Base-by-base conservation (phyloP, 495 filamentous ascomycete genomes). In the Penicillium bovifimosum region DNA sequence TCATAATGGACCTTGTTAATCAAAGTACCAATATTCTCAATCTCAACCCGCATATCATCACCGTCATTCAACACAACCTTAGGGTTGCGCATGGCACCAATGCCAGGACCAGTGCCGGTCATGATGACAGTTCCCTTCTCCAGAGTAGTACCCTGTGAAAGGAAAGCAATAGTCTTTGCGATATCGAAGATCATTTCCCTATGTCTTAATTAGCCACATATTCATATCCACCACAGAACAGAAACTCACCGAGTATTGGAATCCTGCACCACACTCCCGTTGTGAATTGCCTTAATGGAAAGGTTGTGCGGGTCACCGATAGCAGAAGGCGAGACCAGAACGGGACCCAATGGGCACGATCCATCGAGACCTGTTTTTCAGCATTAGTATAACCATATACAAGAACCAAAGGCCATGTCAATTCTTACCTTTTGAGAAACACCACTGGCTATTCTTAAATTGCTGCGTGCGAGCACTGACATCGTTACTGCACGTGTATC, bases 391-490 rank as follows among this genome's bases (percentile, higher is more conserved):
- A 24, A 24, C 20, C n/a, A n/a, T n/a, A 24, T 24, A 24, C 4
- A 24, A 24, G 20, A 29, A 29, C 28, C 28, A 29, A 29, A 29
- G n/a, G n/a, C n/a, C n/a, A n/a, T n/a, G n/a, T n/a, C 8, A 10
- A 17, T 39, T 24, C 18, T n/a, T 87, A 3, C 85, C 84, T 65
- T 88, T 88, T 3, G 83, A 83, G 0, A 87, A 59, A 0, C 70
- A 73, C 85, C 84, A 87, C 63, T 87, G 84, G 5, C 82, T 77
- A 9, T 82, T 81, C 13, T 85, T 86, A 11, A 76, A 75, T 58
- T 90, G 86, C 79, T 81, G 83, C 50, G 82, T 81, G 35, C 86
- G 77, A 63, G 87, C 85, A 11, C 78, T 82, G 16, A 90, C 69
- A 60, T 89, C 86, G 59, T 90, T 84, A 46, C 84, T 84, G 49